phyloP scores from a whole-genome alignment of 2,329 filamentous ascomycete genomes.

The Aspergillus fumigatus region DNA sequence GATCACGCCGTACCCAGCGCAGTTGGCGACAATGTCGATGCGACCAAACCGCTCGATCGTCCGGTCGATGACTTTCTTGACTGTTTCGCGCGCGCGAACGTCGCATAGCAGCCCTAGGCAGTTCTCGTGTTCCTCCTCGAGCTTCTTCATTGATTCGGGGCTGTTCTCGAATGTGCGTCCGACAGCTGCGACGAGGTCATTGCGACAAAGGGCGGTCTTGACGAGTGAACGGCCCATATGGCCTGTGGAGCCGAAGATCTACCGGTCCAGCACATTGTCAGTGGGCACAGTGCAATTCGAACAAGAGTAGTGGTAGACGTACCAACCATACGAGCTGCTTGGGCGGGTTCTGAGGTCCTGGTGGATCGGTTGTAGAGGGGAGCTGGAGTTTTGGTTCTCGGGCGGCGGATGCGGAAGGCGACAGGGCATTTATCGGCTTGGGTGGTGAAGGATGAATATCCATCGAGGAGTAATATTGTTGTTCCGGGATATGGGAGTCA shows the following conservation, averaged over 20 bases:
- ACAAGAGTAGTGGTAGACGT: constrained; percentile 27
- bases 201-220: constrained; percentile 72
- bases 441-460: constrained; percentile 23
- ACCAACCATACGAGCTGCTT: constrained; percentile 87
- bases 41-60: constrained; percentile 72
- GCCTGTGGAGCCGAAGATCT: constrained; percentile 95
- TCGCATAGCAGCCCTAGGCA: constrained; percentile 85
- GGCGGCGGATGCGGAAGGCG: constrained; percentile 21
- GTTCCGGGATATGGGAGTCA: constrained; percentile 1
- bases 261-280: constrained; percentile 1
- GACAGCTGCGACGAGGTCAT: constrained; percentile 80
- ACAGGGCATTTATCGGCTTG: constrained; percentile 12
- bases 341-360: constrained; percentile 62
- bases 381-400: constrained; percentile 54
- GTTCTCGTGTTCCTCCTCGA: constrained; percentile 55
- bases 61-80: constrained; percentile 64
- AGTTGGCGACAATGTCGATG: constrained; percentile 88
- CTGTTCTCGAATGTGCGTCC: constrained; percentile 77
- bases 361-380: constrained; percentile 82
- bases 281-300: background rate
- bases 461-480: constrained; percentile 14
- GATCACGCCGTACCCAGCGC: constrained; percentile 91
- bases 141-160: constrained; percentile 65
- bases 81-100: constrained; percentile 75
- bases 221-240: constrained; percentile 92